These are phyloP conservation scores for Dissophora ornata DNA, from an alignment of 192 early-diverging fungal species.

Conservation along the genomic window DNA sequence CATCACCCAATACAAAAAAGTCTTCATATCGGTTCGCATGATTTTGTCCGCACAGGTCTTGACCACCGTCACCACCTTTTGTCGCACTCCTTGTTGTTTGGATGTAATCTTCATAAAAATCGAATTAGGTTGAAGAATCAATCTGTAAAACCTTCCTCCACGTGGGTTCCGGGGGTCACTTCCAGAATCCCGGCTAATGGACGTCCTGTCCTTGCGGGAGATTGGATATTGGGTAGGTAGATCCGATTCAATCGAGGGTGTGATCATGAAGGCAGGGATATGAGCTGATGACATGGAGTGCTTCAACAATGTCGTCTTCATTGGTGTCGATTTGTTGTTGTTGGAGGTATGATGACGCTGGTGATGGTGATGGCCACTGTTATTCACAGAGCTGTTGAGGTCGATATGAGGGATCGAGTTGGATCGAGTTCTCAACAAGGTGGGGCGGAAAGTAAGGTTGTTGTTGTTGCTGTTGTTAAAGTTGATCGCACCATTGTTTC, in stretches of 20 bases:
- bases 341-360: not conserved
- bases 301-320: constrained; percentile 34
- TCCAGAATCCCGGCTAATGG: constrained; percentile 22
- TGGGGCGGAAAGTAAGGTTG: constrained; percentile 13
- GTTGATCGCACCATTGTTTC: constrained; percentile 3
- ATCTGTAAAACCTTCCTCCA: constrained; percentile 29
- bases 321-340: constrained; percentile 21
- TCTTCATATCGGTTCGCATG: constrained; percentile 45
- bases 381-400: constrained; percentile 10
- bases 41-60: constrained; percentile 52
- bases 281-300: constrained; percentile 44
- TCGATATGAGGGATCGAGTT: constrained; percentile 46
- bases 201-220: constrained; percentile 30
- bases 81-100: constrained; percentile 22
- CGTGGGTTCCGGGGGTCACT: constrained; percentile 13
- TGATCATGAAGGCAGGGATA: constrained; percentile 51
- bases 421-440: constrained; percentile 28
- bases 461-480: not conserved
- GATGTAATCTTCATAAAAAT: constrained; percentile 40
- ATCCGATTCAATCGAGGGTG: constrained; percentile 46
- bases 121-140: constrained; percentile 49
- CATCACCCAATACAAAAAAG: constrained; percentile 53
- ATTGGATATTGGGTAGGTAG: constrained; percentile 46
- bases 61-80: constrained; percentile 43
- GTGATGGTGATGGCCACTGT: not conserved